Evolutionary conservation across 129 eudicot genomes (phyloP), one percentile per base, ranked within the genome.

Genomic region (Artemisia tridentata): DNA sequence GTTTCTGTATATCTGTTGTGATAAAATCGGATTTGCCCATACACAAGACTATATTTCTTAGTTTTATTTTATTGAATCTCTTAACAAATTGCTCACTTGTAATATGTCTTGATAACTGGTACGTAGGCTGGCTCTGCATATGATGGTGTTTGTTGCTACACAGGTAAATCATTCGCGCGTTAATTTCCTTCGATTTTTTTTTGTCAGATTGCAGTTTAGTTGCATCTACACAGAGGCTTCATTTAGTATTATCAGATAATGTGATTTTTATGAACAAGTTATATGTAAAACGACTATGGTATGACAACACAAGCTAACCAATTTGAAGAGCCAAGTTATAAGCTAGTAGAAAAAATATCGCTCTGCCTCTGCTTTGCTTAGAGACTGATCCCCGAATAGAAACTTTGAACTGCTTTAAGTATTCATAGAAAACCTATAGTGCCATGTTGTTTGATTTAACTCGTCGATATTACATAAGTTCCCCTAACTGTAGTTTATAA

Each of bases 111-210:
- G n/a, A n/a, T n/a, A n/a, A n/a, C n/a, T n/a, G n/a, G n/a, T n/a
- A n/a, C n/a, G n/a, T n/a, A n/a, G n/a, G n/a, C n/a, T n/a, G n/a
- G n/a, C n/a, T n/a, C n/a, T n/a, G n/a, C n/a, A n/a, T n/a, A n/a
- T n/a, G n/a, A n/a, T n/a, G n/a, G n/a, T n/a, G n/a, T 87, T 93
- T 58, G 75, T 93, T 67, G 99, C 96, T 68, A 93, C 99, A 67
- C 99, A 93, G 97, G 99, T 90, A 75, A 58, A 15, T 49, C 62
- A 49, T 68, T 76, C 43, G 31, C 4, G 10, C 21, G 52, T 74
- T 65, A 52, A 52, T 51, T 29, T 63, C 27, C 51, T 63, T 34
- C 54, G 18, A 73, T 5, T 5, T 51, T n/a, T n/a, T 50, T 11
- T 53, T 20, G 11, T 31, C 16, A 52, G 31, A 63, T 23, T 49